Percentiles rank a stretch among this genome's conserved stretches.
Evolutionary conservation across 306 rosid species (phyloP).

Genomic region (peach (Prunus persica)): Prunus_persica_NCBIv2 NC_034009.1:6172001-6172500

Average conservation of each 20-base stretch:
- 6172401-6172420: conserved; percentile 36
- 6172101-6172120: no score
- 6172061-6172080: no score
- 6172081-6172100: no score
- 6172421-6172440: conserved; percentile 31
- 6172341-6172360: conserved; percentile 17
- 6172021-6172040: no score
- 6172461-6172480: conserved; percentile 20
- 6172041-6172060: no score
- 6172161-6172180: conserved; percentile 24
- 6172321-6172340: conserved; percentile 28
- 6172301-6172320: conserved; percentile 22
- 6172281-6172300: conserved; percentile 43
- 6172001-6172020: no score
- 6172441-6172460: conserved; percentile 30
- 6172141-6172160: conserved; percentile 37
- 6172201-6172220: neutral
- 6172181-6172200: neutral
- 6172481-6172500: conserved; percentile 36
- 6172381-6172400: conserved; percentile 40
- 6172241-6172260: conserved; percentile 31
- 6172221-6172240: conserved; percentile 44
- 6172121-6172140: no score
- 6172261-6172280: conserved; percentile 25
- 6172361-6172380: conserved; percentile 42